Evolutionary conservation across 2,329 filamentous ascomycete species (phyloP), one percentile per base, ranked within the genome.

Genomic region (Botryotinia globosa): DNA sequence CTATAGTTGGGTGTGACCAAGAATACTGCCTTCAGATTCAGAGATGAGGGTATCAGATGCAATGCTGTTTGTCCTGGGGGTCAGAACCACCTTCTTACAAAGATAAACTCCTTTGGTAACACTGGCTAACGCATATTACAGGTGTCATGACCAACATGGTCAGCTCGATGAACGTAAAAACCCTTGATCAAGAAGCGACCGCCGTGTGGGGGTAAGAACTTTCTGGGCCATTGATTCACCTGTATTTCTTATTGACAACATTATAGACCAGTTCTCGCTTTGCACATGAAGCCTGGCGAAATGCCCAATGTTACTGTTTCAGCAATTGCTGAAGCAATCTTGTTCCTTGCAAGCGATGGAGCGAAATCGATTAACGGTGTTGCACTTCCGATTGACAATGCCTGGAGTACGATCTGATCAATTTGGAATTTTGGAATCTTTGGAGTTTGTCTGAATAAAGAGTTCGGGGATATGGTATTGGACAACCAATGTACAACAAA

Each of bases 11-110:
- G 84, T 12, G 83, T 83, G 16, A 85, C 84, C 1, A 85, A 84
- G 74, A 85, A 85, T 71, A 83, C 84, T 0, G 84, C 84, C 25
- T 85, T 83, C 81, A 79, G 83, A 9, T 85, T 85, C 74, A 81
- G 81, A 34, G 80, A 83, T 54, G 82, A 85, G 44, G 81, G 82
- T 12, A 84, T 86, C 66, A 79, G 84, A 12, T 85, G 83, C 75
- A 85, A 85, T 74, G 83, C 82, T 32, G 79, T 85, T 7, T 80
- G 84, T 7, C 84, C 84, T 3, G 83, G 82, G 62, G 79, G 77
- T 80, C 71, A 71, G 76, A 75, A 48, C 5, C 14, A 16, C 25
- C 34, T n/a, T 42, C 29, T 18, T 32, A 1, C 39, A 45, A 42
- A 48, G 20, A 7, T 44, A 8, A 22, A 67, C 34, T 51, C 42